These are phyloP conservation scores for Berberis vulgaris DNA, from an alignment of 164 flowering plant species.

Conservation along the genomic window DNA sequence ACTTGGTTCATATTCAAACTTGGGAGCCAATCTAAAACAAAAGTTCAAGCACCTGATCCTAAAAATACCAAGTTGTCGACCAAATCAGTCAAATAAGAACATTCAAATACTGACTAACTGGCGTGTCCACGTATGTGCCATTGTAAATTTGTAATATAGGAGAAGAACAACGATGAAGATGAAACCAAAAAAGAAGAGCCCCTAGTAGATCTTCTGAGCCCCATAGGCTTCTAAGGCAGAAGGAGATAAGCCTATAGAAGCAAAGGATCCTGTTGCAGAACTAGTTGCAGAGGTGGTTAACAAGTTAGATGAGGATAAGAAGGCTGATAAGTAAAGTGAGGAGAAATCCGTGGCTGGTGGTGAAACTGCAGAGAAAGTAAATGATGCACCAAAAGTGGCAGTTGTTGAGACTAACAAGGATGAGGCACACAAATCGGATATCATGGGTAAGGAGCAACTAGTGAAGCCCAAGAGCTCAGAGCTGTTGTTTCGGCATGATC, in stretches of 20 bases:
- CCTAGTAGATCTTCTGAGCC: constrained; percentile 38
- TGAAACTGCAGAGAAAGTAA: constrained; percentile 2
- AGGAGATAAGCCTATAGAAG: constrained; percentile 8
- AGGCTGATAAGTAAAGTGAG: neutral
- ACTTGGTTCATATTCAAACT: too few relatives aligned
- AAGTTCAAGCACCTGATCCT: too few relatives aligned
- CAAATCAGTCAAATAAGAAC: too few relatives aligned
- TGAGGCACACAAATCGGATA: constrained; percentile 10
- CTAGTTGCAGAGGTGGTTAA: constrained; percentile 3
- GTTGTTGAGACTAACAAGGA: constrained; percentile 1
- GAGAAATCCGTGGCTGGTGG: neutral
- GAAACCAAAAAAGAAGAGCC: constrained; percentile 29
- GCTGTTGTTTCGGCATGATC: too few relatives aligned
- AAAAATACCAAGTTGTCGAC: too few relatives aligned
- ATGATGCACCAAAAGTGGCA: constrained; percentile 1
- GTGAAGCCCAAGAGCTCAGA: too few relatives aligned
- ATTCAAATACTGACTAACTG: too few relatives aligned
- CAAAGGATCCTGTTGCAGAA: constrained; percentile 9
- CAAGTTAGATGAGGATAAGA: neutral
- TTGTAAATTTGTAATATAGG: constrained; percentile 1
- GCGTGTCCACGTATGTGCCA: too few relatives aligned
- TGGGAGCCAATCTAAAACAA: too few relatives aligned
- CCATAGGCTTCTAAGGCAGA: constrained; percentile 9
- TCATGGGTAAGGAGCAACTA: neutral
- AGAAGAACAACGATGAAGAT: constrained; percentile 28